Evolutionary conservation across 2,329 filamentous ascomycete species (phyloP).

Genomic region (Clathrospora elynae): DNA sequence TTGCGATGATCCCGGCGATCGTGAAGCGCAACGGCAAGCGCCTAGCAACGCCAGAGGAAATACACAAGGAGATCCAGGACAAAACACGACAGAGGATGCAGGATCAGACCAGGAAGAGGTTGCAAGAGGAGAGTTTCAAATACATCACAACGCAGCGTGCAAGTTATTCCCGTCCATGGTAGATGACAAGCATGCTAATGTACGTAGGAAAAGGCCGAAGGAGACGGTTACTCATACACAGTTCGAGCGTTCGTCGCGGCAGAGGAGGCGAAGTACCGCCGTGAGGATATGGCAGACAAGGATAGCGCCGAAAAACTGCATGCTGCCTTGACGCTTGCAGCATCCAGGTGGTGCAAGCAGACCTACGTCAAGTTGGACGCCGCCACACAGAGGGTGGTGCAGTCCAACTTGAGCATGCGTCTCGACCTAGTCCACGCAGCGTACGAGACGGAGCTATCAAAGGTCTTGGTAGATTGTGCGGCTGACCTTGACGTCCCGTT

Average conservation of each 20-base stretch:
- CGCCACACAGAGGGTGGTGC: slow-evolving; percentile 3
- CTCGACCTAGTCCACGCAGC: slow-evolving; percentile 17
- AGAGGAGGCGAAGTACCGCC: slow-evolving; percentile 6
- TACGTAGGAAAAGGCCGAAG: not conserved
- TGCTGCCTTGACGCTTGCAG: slow-evolving; percentile 13
- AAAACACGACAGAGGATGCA: slow-evolving; percentile 1
- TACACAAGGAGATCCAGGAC: slow-evolving; percentile 7
- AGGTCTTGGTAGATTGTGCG: slow-evolving; percentile 10
- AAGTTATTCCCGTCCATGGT: not conserved
- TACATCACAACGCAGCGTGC: slow-evolving; percentile 1
- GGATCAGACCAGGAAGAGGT: not conserved
- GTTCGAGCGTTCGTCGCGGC: slow-evolving; percentile 13
- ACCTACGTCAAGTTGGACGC: slow-evolving; percentile 7
- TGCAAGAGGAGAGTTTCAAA: no score
- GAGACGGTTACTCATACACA: slow-evolving; percentile 1
- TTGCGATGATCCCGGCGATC: slow-evolving; percentile 13
- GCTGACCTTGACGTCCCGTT: not conserved
- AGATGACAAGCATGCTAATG: not conserved
- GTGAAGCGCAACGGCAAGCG: slow-evolving; percentile 10
- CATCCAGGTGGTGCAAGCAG: slow-evolving; percentile 18
- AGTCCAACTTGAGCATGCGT: slow-evolving; percentile 18
- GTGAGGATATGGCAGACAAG: slow-evolving; percentile 5
- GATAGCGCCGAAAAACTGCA: slow-evolving; percentile 23
- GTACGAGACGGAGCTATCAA: slow-evolving; percentile 13
- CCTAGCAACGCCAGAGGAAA: slow-evolving; percentile 9